Evolutionary conservation across 345 rosid genomes (phyloP).

Genomic region (Conringia planisiliqua): DNA sequence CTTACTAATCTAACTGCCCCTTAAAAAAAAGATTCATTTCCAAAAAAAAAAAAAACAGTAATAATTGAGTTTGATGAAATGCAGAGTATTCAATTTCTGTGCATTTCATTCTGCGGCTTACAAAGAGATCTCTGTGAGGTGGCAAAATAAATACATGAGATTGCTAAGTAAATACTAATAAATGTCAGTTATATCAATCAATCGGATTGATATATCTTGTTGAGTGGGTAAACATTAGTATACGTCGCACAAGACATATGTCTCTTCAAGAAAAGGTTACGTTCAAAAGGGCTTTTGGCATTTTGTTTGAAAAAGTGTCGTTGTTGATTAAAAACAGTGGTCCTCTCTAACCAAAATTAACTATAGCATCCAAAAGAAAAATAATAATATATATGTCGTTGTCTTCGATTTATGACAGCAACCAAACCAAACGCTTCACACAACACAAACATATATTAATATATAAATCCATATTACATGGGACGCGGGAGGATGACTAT

Average conservation of each 20-base stretch:
- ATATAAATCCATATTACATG: not conserved
- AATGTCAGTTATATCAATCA: not conserved
- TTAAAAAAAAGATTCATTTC: not conserved
- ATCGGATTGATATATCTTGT: not conserved
- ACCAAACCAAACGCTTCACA: not conserved
- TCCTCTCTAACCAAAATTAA: not conserved
- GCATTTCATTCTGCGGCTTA: not conserved
- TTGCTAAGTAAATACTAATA: not conserved
- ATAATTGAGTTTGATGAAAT: not conserved
- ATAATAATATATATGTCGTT: not conserved
- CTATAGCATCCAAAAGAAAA: not conserved
- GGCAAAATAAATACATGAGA: not conserved
- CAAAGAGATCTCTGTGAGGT: not conserved
- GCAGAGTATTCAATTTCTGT: not conserved
- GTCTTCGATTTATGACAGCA: constrained; percentile 14
- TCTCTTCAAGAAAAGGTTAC: not conserved
- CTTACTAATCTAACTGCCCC: not conserved
- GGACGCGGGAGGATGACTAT: not conserved
- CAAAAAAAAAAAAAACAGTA: not conserved
- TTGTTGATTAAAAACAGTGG: not conserved
- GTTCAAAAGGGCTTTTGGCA: not conserved
- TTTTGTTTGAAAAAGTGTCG: not conserved
- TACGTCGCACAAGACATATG: not conserved
- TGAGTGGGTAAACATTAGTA: not conserved
- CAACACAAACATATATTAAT: not conserved